Evolutionary conservation across 495 filamentous ascomycete species (phyloP), one percentile per base, ranked within the genome.

Genomic region (Xylaria castorea): DNA sequence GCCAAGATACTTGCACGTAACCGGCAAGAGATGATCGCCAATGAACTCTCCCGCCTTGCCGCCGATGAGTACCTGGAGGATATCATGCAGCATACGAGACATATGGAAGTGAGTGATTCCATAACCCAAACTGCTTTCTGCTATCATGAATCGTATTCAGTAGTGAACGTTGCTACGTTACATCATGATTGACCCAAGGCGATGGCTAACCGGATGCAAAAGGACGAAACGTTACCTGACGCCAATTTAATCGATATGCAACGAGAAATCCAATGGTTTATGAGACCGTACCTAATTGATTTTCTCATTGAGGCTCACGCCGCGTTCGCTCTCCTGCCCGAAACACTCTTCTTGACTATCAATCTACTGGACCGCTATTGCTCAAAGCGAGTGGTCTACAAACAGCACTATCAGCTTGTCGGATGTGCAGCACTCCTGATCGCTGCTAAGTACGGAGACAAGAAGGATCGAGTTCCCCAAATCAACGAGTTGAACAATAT

Each of bases 231-330:
- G 44, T 85, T 98, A 74, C 94, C 96, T 40, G 97, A 99, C 80
- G 94, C 97, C 77, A 94, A 94, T 76, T 94, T 95, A 22, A 99
- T 99, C 81, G 96, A 99, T 76, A 97, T 98, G 80, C 96, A 99
- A 82, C 92, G 94, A 60, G 96, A 99, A 85, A 98, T 99, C 69
- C 94, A 98, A 79, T 99, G 97, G 97, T 98, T 95, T 85, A 99
- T 99, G 96, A 88, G 96, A 75, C 95, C 96, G 0, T 99, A 97
- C 80, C 91, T 99, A 36, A 91, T 99, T 74, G 96, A 99, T 85
- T 99, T 99, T 85, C 89, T 99, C 66, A 92, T 98, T 77, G 96
- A 99, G 87, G 96, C 96, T 55, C 97, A 99, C 80, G 91, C 91
- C 71, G 95, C 95, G 22, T 99, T 98, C 85, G 92, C 93, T 70